Evolutionary conservation across 805 yeast genomes (phyloP), one percentile per base, ranked within the genome.

Genomic region (Candida vaughaniae): DNA sequence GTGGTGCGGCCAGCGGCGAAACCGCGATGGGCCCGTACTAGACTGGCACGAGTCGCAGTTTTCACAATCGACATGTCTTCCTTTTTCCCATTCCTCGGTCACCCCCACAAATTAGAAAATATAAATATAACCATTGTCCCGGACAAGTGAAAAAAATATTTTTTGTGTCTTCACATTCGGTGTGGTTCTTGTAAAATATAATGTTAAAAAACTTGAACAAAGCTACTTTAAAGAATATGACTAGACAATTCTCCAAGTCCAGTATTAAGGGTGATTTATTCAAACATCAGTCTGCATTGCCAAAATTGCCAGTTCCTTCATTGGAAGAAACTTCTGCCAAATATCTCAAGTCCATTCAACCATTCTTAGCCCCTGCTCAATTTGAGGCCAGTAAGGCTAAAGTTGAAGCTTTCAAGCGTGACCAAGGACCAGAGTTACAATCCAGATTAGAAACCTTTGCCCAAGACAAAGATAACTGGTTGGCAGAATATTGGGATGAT

Each of bases 401-500:
- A 8, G 84, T 89, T 34, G 70, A 78, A 34, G 85, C 82, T 41
- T 89, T 91, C 50, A 62, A 77, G 25, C 58, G 62, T 19, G 64
- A 80, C 18, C 67, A 69, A 30, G 88, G 93, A 12, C 79, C 78
- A 36, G 64, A 58, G 22, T 73, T 91, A 44, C 98, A 91, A 57
- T 47, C 68, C 39, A 74, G 90, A 42, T 72, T 91, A 36, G 54
- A 60, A 25, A 65, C 71, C 17, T 77, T 78, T 48, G 82, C 91
- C 19, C 50, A 63, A 20, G 73, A 62, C 35, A 76, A 78, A 44
- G 82, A 88, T 56, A 91, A 91, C 61, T 91, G 99, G 99, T 72
- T 91, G 52, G 77, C 85, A 31, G 82, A 78, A 42, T 88, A 83
- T 74, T 91, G 99, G 99, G 95, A 91, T 60, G 84, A 85, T 52